Conservation (phyloP, 2,329 filamentous ascomycete genomes). For the Stagonosporopsis rhizophila region DNA sequence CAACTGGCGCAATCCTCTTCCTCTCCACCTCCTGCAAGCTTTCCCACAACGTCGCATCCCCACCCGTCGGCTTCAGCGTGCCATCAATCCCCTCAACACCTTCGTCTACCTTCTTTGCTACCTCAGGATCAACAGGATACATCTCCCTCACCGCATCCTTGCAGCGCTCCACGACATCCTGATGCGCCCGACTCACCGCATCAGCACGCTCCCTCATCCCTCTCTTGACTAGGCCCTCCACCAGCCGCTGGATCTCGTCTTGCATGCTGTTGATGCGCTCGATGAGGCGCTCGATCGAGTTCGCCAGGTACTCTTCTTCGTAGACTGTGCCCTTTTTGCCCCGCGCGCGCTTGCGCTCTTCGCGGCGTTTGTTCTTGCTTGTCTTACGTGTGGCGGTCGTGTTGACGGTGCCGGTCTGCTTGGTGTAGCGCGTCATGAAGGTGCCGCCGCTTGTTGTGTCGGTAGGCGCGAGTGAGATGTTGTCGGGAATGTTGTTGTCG, state of each 20-base stretch:
- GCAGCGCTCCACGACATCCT: conserved; percentile 76
- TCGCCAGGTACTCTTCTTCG: conserved; percentile 95
- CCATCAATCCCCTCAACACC: conserved; percentile 32
- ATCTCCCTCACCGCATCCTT: conserved; percentile 67
- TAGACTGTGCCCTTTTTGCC: conserved; percentile 98
- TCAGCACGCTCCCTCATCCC: conserved; percentile 87
- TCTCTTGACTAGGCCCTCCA: conserved; percentile 78
- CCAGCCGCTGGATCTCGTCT: conserved; percentile 74
- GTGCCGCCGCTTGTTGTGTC: conserved; percentile 79
- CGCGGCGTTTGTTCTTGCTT: conserved; percentile 83
- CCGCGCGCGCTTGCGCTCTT: conserved; percentile 92
- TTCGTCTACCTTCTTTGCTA: conserved; percentile 4
- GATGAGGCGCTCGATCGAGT: conserved; percentile 81
- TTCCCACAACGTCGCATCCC: conserved; percentile 56
- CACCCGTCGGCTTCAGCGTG: conserved; percentile 48
- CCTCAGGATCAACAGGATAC: conserved; percentile 25
- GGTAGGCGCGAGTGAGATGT: conserved; percentile 89
- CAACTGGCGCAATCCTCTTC: conserved; percentile 57
- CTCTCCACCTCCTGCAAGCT: conserved; percentile 50
- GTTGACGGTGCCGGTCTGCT: conserved; percentile 74
- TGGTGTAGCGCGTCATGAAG: conserved; percentile 91
- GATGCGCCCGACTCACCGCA: conserved; percentile 76
- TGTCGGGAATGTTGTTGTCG: conserved; percentile 78
- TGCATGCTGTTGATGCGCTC: conserved; percentile 78
- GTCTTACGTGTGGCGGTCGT: conserved; percentile 80